Evolutionary conservation across 768 basidiomycete genomes (phyloP), one percentile per base, ranked within the genome.

Genomic region (Mycena crocata): DNA sequence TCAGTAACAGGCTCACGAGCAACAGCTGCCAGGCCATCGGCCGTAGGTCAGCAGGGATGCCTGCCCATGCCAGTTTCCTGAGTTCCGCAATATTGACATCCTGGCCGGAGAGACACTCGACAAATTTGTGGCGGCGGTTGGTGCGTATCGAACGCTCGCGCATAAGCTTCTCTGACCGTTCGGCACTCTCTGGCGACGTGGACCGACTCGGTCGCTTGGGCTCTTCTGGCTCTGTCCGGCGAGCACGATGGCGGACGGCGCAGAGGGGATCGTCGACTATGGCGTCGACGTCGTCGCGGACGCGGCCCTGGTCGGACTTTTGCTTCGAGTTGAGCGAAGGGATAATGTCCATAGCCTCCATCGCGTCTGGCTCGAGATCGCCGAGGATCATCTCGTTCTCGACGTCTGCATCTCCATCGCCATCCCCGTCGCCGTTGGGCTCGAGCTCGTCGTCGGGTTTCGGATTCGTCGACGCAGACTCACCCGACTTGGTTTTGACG

Each of bases 11-110:
- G 83, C 93, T 70, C 75, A 97, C 96, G 40, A 99, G 88, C 34
- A 99, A 85, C 51, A 98, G 83, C 74, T 95, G 95, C 98, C 98
- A 99, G 28, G 91, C 93, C 74, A 98, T 87, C 0, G 95, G 94
- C 42, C 98, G 87, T 30, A 99, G 82, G 71, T 96, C 93, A 60
- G 78, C 76, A 0, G 98, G 97, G 28, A 98, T 93, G 26, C 98
- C 98, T 55, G 92, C 91, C 98, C 98, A 99, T 23, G 96, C 91
- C 51, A 98, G 86, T 74, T 95, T 95, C 51, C 96, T 86, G 67
- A 99, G 83, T 76, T 95, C 72, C 93, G 93, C 88, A 50, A 98
- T 91, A 75, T 95, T 91, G 52, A 96, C 90, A 69, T 94, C 92
- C 58, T 91, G 88, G 64, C 84, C 85, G 31, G 84, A 85, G 45